phyloP scores from a whole-genome alignment of 2,329 filamentous ascomycete genomes.

The Sclerotinia borealis region DNA sequence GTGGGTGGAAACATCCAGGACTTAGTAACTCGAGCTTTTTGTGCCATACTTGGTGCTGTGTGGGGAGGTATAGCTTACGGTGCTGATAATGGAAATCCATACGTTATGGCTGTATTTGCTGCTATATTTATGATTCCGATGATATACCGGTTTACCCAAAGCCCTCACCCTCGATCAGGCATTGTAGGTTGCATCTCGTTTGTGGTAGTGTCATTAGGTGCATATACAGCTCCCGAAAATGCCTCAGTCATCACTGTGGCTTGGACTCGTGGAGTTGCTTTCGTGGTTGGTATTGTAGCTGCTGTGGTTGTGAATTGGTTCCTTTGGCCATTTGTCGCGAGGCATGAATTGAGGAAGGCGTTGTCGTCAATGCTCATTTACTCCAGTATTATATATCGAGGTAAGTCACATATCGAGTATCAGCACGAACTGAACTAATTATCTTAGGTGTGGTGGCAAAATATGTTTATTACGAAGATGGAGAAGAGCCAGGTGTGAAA shows the following conservation, averaged over 20 bases:
- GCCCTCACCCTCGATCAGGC: constrained; percentile 51
- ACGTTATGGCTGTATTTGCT: constrained; percentile 49
- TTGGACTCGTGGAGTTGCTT: constrained; percentile 43
- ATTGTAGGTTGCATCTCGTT: constrained; percentile 53
- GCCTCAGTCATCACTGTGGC: constrained; percentile 38
- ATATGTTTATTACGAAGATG: constrained; percentile 54
- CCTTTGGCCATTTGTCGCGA: constrained; percentile 55
- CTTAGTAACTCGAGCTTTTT: constrained; percentile 44
- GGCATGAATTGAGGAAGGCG: constrained; percentile 51
- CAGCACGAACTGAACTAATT: neutral
- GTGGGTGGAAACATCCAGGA: constrained; percentile 54
- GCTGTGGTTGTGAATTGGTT: constrained; percentile 53
- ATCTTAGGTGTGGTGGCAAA: constrained; percentile 40
- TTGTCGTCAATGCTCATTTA: constrained; percentile 53
- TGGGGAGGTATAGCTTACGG: constrained; percentile 50
- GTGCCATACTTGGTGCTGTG: constrained; percentile 45
- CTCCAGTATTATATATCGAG: constrained; percentile 50
- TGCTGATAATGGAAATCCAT: constrained; percentile 47
- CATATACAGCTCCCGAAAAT: constrained; percentile 25
- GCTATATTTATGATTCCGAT: constrained; percentile 54
- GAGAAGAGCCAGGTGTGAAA: constrained; percentile 44
- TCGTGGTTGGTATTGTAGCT: constrained; percentile 48
- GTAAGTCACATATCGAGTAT: neutral
- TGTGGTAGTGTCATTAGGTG: constrained; percentile 45
- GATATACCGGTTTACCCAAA: constrained; percentile 51